These are phyloP conservation scores for Septoria linicola DNA, from an alignment of 2,329 filamentous ascomycete species.

Conservation along the genomic window DNA sequence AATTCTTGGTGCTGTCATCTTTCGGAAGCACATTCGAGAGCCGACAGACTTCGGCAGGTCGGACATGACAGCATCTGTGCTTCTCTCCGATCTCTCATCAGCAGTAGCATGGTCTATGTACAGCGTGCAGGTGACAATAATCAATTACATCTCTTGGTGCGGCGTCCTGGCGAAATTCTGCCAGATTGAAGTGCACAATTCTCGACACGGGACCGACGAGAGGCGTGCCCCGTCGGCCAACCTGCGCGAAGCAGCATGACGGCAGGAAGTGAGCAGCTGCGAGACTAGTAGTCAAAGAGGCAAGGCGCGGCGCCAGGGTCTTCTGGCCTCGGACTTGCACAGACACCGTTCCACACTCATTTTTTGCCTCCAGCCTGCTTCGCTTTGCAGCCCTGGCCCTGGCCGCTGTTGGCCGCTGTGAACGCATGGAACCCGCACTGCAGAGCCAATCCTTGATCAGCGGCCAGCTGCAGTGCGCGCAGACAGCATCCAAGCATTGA, in stretches of 20 bases:
- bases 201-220: background rate
- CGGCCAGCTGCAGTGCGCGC: constrained; percentile 4
- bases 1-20: constrained; percentile 15
- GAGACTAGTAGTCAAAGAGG: constrained; percentile 7
- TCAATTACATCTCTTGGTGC: too few species aligned
- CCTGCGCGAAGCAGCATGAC: constrained; percentile 14
- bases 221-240: constrained; percentile 16
- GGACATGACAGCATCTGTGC: too few species aligned
- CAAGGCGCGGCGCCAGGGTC: constrained; percentile 13
- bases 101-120: too few species aligned
- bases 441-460: constrained; percentile 20
- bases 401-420: constrained; percentile 5
- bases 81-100: too few species aligned
- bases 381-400: constrained; percentile 15
- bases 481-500: constrained; percentile 18
- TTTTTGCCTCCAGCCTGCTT: constrained; percentile 12
- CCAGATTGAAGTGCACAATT: background rate
- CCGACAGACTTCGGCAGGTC: too few species aligned
- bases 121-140: too few species aligned
- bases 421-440: constrained; percentile 21
- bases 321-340: constrained; percentile 14
- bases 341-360: constrained; percentile 17
- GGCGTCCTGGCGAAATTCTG: too few species aligned
- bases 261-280: constrained; percentile 10
- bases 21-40: background rate